Conservation (phyloP, 192 early-diverging fungal genomes). For the Coemansia sp. region DNA sequence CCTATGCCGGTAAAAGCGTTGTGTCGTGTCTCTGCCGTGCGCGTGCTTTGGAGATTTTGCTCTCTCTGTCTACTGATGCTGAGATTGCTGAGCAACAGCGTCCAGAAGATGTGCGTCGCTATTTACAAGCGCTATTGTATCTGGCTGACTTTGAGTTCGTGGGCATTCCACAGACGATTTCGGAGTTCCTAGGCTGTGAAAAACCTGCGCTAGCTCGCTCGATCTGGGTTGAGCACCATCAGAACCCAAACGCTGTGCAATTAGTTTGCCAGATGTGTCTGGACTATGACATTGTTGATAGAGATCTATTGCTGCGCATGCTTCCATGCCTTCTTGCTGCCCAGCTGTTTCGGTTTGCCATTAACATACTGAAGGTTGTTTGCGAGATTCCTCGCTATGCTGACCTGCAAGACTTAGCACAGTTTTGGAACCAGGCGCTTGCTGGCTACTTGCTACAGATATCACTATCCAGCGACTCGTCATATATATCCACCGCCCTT, state of each 20-base stretch:
- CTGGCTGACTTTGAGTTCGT: conserved; percentile 71
- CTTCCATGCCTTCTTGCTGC: conserved; percentile 50
- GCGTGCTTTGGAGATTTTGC: conserved; percentile 59
- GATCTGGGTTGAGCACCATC: conserved; percentile 64
- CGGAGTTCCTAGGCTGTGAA: conserved; percentile 62
- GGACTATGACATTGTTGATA: conserved; percentile 65
- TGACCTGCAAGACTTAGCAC: conserved; percentile 15
- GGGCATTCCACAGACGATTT: conserved; percentile 56
- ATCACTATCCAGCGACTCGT: not conserved
- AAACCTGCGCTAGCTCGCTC: conserved; percentile 67
- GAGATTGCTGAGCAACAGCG: conserved; percentile 45
- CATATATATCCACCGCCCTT: conserved; percentile 21
- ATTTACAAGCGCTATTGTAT: conserved; percentile 64
- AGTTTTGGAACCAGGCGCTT: conserved; percentile 41
- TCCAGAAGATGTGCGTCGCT: conserved; percentile 42
- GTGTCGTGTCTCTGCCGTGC: conserved; percentile 59
- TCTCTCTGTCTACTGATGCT: conserved; percentile 52
- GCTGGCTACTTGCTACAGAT: conserved; percentile 13
- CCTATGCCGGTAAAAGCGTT: conserved; percentile 41
- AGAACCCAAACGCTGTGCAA: conserved; percentile 56
- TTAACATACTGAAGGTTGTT: conserved; percentile 54
- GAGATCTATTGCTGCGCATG: conserved; percentile 60
- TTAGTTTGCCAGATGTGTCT: conserved; percentile 73
- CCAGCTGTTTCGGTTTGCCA: conserved; percentile 51
- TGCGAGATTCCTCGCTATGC: conserved; percentile 26